Evolutionary conservation across 768 basidiomycete genomes (phyloP).

Genomic region (Tricholoma flavovirens): DNA sequence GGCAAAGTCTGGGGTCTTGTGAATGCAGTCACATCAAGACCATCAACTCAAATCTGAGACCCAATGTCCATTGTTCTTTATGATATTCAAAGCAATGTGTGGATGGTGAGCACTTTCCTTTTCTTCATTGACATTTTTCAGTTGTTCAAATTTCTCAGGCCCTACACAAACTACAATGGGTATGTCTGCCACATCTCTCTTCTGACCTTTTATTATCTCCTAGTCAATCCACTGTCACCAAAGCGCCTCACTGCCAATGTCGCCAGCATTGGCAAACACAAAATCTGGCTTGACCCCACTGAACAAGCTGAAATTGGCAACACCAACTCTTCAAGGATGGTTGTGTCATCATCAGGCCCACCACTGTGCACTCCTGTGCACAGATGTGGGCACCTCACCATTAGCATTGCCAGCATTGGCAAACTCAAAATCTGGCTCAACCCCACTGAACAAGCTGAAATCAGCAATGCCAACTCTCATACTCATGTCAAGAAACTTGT

Average conservation of each 20-base stretch:
- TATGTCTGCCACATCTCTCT: conserved; percentile 18
- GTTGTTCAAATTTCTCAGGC: no score
- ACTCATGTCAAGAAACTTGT: conserved; percentile 97
- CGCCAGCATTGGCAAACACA: conserved; percentile 92
- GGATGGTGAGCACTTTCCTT: no score
- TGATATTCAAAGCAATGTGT: no score
- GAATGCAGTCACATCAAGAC: no score
- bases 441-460: conserved; percentile 95
- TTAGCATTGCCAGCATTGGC: conserved; percentile 91
- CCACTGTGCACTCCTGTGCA: conserved; percentile 93
- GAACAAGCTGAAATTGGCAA: conserved; percentile 98
- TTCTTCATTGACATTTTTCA: no score
- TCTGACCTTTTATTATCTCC: conserved; percentile 1
- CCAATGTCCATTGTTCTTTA: no score
- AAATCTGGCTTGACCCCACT: conserved; percentile 98
- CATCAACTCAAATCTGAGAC: no score
- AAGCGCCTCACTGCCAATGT: conserved; percentile 98
- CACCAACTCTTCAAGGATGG: conserved; percentile 99
- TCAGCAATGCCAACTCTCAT: conserved; percentile 98
- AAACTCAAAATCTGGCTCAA: conserved; percentile 99
- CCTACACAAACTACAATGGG: conserved; percentile 43
- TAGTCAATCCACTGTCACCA: conserved; percentile 96
- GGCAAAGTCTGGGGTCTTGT: no score
- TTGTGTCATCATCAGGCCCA: conserved; percentile 90
- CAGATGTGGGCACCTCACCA: conserved; percentile 96